phyloP scores from a whole-genome alignment of 306 rosid genomes.

The Lablab purpureus region DNA sequence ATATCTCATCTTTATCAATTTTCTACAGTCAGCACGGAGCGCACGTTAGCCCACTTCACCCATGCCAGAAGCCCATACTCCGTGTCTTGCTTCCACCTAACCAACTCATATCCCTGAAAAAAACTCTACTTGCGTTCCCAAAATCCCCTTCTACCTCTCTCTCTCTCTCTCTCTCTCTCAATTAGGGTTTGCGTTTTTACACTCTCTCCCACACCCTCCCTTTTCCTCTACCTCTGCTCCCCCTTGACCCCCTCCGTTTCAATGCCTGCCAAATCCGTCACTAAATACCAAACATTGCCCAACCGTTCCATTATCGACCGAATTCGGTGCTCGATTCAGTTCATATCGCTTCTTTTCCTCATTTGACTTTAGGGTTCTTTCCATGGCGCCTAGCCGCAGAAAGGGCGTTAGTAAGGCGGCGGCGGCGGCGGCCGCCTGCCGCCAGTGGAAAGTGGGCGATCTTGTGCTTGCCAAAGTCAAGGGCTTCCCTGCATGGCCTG shows the following conservation, averaged over 20 bases:
- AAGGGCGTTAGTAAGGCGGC: slow-evolving; percentile 83
- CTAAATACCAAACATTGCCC: slow-evolving; percentile 50
- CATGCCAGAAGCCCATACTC: slow-evolving; percentile 34
- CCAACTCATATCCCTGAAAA: slow-evolving; percentile 54
- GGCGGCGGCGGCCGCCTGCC: slow-evolving; percentile 82
- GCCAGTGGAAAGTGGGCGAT: slow-evolving; percentile 96
- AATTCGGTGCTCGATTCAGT: slow-evolving; percentile 55
- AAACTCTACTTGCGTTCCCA: slow-evolving; percentile 59
- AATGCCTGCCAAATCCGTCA: slow-evolving; percentile 69
- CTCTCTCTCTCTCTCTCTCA: slow-evolving; percentile 34
- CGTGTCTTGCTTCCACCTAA: slow-evolving; percentile 43
- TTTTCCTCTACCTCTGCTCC: neutral
- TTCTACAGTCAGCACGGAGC: slow-evolving; percentile 22
- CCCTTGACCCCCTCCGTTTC: slow-evolving; percentile 50
- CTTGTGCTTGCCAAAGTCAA: slow-evolving; percentile 95
- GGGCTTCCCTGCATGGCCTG: slow-evolving; percentile 99
- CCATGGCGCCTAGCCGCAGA: slow-evolving; percentile 88
- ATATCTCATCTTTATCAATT: neutral
- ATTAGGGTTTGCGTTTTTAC: slow-evolving; percentile 50
- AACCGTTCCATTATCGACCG: slow-evolving; percentile 54
- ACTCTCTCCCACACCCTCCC: neutral
- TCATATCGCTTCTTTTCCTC: slow-evolving; percentile 46
- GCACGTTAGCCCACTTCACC: slow-evolving; percentile 57
- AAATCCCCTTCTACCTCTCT: slow-evolving; percentile 42
- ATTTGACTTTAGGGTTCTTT: slow-evolving; percentile 51